Base-by-base conservation (phyloP, 768 basidiomycete genomes). In the Panaeolus papilionaceus region DNA sequence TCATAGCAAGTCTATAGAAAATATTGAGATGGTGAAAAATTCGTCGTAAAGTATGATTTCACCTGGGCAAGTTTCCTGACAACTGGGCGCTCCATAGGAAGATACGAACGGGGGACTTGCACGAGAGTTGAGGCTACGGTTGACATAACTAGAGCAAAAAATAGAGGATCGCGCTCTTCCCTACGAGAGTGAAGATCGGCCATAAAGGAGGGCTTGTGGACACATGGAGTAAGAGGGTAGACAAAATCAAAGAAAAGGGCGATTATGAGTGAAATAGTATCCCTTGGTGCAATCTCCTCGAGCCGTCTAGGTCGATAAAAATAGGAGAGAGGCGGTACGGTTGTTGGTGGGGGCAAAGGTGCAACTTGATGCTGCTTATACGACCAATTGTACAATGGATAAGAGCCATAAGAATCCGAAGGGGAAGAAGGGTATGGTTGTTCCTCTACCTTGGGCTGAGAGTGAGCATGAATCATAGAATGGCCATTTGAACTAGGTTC, bases 201-300 rank as follows among this genome's bases (percentile, higher is more conserved):
- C 88, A 95, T 91, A 77, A 96, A 96, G 1, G 92, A 93, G 33
- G 94, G 94, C 74, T 92, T 92, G 80, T 98, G 96, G 51, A 98
- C 81, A 77, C 93, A 95, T 5, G 95, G 95, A 9, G 93, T 96
- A 38, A 97, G 84, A 9, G 93, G 92, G 77, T 95, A 95, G 61
- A 96, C 93, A 75, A 94, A 97, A 77, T 96, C 95, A 75, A 96
- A 97, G 81, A 95, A 98, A 12, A 96, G 86, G 44, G 91, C 86
- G 69, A 96, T 89, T 71, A 97, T 92, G 67, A 93, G 87, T 45
- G 88, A 87, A 61, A 96, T 89, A 5, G 90, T 92, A 67, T 93
- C 91, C 64, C 93, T 85, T 20, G 93, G 92, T 10, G 94, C 92
- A 64, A 96, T 87, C 68, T 92, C 89, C 74, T 95, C 92, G 58